These are phyloP conservation scores for Aspergillus sp. DNA, from an alignment of 2,329 filamentous ascomycete genomes.

Conservation along the genomic window DNA sequence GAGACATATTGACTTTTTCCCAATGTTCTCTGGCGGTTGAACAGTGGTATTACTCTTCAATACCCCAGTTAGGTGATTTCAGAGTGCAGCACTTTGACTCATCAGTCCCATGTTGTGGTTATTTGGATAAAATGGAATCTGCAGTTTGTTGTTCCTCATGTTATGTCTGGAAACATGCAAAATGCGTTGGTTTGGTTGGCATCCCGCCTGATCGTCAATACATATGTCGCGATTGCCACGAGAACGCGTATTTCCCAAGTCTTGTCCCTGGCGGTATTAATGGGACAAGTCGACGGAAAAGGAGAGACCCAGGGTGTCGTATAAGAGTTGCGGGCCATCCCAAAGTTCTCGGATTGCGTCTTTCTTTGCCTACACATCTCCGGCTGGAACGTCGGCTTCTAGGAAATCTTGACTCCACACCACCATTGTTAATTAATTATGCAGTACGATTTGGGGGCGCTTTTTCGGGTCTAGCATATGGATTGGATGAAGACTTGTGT, in stretches of 20 bases:
- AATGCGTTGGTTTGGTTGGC: neutral
- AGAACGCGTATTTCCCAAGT: neutral
- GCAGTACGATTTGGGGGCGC: neutral
- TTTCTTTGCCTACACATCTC: conserved; percentile 1
- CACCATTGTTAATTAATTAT: neutral
- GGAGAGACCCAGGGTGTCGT: neutral
- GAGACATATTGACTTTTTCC: conserved; percentile 16
- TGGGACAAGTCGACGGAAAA: neutral
- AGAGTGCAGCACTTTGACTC: conserved; percentile 7
- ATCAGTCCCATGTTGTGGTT: conserved; percentile 18
- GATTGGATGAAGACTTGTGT: neutral
- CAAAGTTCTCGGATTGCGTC: neutral
- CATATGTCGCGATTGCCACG: neutral
- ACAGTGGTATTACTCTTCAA: conserved; percentile 15
- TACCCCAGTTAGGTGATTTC: conserved; percentile 12
- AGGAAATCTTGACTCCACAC: neutral
- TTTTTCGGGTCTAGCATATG: neutral
- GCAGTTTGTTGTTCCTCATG: neutral
- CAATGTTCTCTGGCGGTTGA: conserved; percentile 15
- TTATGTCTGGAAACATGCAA: neutral
- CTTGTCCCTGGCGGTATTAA: conserved; percentile 1
- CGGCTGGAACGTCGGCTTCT: neutral
- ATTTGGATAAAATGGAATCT: conserved; percentile 1
- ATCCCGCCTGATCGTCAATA: neutral
- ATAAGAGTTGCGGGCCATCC: neutral